A percentile compares a stretch with the other conserved stretches of the same genome.
phyloP scores from a whole-genome alignment of 257 asterid genomes.

The Solanum habrochaites region DNA sequence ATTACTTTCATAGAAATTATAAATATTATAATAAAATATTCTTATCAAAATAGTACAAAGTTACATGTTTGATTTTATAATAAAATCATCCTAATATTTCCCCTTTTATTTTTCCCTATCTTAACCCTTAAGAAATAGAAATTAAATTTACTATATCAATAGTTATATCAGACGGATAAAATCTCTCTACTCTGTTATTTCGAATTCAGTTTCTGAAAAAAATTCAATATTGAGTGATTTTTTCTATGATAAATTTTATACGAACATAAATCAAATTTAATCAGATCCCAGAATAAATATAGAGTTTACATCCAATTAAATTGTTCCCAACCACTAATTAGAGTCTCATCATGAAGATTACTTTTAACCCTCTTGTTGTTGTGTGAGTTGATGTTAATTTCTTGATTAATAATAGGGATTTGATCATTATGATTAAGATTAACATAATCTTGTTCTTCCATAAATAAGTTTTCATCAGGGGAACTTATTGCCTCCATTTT shows the following conservation, averaged over 20 bases:
- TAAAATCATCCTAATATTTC: not conserved
- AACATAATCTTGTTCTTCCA: not conserved
- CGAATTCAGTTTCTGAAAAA: too few species aligned
- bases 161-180: not conserved
- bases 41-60: not conserved
- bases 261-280: not conserved
- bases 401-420: not conserved
- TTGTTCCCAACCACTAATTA: not conserved
- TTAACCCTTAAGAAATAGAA: not conserved
- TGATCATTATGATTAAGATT: not conserved
- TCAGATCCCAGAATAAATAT: not conserved
- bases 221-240: too few species aligned
- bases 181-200: too few species aligned
- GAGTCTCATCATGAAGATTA: not conserved
- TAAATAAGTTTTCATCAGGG: not conserved
- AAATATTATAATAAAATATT: not conserved
- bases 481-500: not conserved
- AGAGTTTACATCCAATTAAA: not conserved
- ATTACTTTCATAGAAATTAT: not conserved
- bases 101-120: too few species aligned
- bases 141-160: not conserved
- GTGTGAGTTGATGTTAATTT: not conserved
- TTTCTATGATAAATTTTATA: too few species aligned
- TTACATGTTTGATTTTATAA: not conserved
- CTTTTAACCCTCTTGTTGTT: not conserved